Evolutionary conservation across 1,284 basidiomycete species (phyloP).

Genomic region (Trametes versicolor): DNA sequence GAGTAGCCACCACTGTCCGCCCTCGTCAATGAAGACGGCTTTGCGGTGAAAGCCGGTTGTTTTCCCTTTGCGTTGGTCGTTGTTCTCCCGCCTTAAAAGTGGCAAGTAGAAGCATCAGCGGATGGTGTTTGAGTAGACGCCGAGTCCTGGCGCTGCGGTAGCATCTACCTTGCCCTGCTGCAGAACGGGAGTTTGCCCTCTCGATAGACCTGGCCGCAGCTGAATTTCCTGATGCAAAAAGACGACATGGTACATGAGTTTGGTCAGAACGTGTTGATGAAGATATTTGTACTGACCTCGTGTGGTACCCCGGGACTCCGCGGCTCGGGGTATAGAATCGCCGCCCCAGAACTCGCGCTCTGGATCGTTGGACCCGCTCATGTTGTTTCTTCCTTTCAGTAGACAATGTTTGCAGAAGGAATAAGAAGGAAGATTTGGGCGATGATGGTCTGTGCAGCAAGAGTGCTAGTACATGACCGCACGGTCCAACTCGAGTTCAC

Average conservation of each 20-base stretch:
- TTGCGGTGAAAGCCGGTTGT: neutral
- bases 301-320: neutral
- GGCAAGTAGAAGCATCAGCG: neutral
- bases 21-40: neutral
- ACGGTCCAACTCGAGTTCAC: too few species aligned
- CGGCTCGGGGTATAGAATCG: neutral
- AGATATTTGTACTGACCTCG: neutral
- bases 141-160: too few species aligned
- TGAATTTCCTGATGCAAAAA: neutral
- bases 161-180: too few species aligned
- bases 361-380: conserved; percentile 1
- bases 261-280: neutral
- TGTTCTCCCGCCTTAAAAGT: neutral
- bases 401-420: too few species aligned
- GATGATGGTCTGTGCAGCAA: too few species aligned
- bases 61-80: conserved; percentile 6
- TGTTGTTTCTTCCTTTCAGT: neutral
- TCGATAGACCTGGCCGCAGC: neutral
- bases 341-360: conserved; percentile 22
- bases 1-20: neutral
- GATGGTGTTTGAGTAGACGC: too few species aligned
- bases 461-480: too few species aligned
- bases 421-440: too few species aligned
- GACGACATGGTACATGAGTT: neutral
- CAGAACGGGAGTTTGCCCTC: neutral